Percentiles rank a stretch among this genome's conserved stretches.
Evolutionary conservation across 768 basidiomycete species (phyloP).

Genomic region (Dioszegia aurantiaca): DNA sequence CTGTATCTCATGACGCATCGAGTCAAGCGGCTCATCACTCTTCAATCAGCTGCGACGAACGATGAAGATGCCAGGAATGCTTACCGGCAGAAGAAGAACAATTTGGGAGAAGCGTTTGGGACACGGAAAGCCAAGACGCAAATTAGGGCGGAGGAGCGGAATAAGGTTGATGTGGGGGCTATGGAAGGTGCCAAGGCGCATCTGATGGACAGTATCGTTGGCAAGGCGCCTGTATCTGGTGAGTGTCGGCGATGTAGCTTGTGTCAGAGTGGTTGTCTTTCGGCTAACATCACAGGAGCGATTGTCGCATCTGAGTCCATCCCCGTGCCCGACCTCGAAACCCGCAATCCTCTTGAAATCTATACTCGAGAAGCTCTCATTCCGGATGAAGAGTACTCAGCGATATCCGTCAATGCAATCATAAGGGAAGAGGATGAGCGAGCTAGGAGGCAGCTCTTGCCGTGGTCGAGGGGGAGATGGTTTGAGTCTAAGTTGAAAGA

Average conservation of each 20-base stretch:
- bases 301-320: slow-evolving; percentile 66
- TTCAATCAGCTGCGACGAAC: background rate
- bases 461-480: slow-evolving; percentile 64
- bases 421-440: slow-evolving; percentile 57
- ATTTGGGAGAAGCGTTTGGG: slow-evolving; percentile 89
- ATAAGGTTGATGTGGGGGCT: slow-evolving; percentile 80
- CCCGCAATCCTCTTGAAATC: slow-evolving; percentile 66
- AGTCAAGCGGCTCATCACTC: slow-evolving; percentile 66
- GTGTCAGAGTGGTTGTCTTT: background rate
- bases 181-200: slow-evolving; percentile 80
- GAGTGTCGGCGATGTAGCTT: slow-evolving; percentile 32
- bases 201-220: slow-evolving; percentile 78
- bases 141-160: slow-evolving; percentile 80
- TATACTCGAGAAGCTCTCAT: slow-evolving; percentile 65
- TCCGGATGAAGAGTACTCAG: slow-evolving; percentile 74
- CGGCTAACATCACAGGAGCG: background rate
- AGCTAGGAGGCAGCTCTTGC: slow-evolving; percentile 61
- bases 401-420: slow-evolving; percentile 62
- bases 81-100: slow-evolving; percentile 65
- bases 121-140: slow-evolving; percentile 88
- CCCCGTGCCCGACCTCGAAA: slow-evolving; percentile 68
- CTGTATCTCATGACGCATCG: slow-evolving; percentile 66
- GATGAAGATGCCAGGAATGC: background rate
- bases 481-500: slow-evolving; percentile 57
- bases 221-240: slow-evolving; percentile 75